phyloP scores from a whole-genome alignment of 1,139 yeast species.

The Taphrina deformans region DNA sequence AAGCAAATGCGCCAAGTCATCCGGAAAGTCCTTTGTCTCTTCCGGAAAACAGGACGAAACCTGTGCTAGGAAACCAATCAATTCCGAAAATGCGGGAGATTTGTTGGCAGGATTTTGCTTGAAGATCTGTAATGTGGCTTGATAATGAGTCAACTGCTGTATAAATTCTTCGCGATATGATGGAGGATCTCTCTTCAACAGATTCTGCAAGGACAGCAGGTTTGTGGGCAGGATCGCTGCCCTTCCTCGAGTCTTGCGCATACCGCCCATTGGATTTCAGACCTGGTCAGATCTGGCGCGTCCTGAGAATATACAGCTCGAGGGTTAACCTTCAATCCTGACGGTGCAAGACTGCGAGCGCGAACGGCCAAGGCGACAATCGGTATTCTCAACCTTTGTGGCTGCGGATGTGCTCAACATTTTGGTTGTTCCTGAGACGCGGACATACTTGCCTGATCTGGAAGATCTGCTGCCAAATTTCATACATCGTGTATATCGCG shows the following conservation, averaged over 20 bases:
- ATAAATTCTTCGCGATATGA: constrained; percentile 91
- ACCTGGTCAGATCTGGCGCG: no score
- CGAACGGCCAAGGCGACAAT: no score
- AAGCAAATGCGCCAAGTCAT: constrained; percentile 68
- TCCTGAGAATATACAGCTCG: no score
- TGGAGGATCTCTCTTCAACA: constrained; percentile 86
- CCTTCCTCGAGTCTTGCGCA: constrained; percentile 57
- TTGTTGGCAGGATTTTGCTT: constrained; percentile 53
- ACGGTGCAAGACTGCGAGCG: no score
- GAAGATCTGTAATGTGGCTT: constrained; percentile 82
- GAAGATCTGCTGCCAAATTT: background rate
- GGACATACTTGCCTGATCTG: background rate
- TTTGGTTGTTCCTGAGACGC: background rate
- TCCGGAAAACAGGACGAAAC: constrained; percentile 87
- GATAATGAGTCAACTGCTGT: constrained; percentile 90
- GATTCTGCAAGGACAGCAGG: constrained; percentile 83
- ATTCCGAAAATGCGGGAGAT: constrained; percentile 72
- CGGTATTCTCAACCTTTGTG: background rate
- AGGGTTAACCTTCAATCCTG: background rate
- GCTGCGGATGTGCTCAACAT: background rate
- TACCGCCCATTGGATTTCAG: constrained; percentile 20
- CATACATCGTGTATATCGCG: background rate
- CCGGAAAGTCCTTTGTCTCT: constrained; percentile 81
- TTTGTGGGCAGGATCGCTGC: constrained; percentile 90
- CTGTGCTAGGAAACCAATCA: constrained; percentile 87